These are phyloP conservation scores for Tricholoma flavovirens DNA, from an alignment of 768 basidiomycete genomes.

Conservation along the genomic window DNA sequence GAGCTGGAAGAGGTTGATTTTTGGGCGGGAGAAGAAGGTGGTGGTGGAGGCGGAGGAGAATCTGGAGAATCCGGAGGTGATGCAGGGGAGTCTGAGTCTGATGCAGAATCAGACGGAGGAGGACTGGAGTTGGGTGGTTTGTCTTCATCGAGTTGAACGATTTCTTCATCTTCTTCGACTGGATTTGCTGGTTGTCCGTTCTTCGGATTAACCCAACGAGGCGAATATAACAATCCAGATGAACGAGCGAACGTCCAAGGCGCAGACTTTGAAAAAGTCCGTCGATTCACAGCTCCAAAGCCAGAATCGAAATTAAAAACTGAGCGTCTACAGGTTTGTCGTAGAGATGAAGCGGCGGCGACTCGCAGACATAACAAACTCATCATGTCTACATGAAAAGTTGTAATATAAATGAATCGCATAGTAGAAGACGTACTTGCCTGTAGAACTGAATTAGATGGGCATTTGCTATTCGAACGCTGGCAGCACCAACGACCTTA, in stretches of 20 bases:
- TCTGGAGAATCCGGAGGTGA: constrained; percentile 17
- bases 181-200: constrained; percentile 12
- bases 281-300: constrained; percentile 3
- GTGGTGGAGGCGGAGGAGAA: constrained; percentile 6
- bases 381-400: constrained; percentile 7
- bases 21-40: constrained; percentile 11
- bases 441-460: not conserved
- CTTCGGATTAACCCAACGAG: constrained; percentile 21
- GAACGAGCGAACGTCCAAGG: constrained; percentile 10
- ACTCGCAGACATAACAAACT: constrained; percentile 13
- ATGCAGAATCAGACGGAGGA: constrained; percentile 12
- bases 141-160: constrained; percentile 8
- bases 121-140: constrained; percentile 11
- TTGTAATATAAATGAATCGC: not conserved
- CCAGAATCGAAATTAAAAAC: not conserved
- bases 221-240: constrained; percentile 9
- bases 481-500: not conserved
- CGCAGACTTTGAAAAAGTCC: constrained; percentile 6
- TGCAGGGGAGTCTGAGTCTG: constrained; percentile 13
- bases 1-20: constrained; percentile 34
- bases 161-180: constrained; percentile 6
- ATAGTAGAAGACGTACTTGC: not conserved
- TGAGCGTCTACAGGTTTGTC: constrained; percentile 13
- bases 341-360: constrained; percentile 2
- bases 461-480: not conserved